Percentiles rank a stretch among this genome's conserved stretches.
Evolutionary conservation across 495 filamentous ascomycete genomes (phyloP).

Genomic region (Monascus purpureus): DNA sequence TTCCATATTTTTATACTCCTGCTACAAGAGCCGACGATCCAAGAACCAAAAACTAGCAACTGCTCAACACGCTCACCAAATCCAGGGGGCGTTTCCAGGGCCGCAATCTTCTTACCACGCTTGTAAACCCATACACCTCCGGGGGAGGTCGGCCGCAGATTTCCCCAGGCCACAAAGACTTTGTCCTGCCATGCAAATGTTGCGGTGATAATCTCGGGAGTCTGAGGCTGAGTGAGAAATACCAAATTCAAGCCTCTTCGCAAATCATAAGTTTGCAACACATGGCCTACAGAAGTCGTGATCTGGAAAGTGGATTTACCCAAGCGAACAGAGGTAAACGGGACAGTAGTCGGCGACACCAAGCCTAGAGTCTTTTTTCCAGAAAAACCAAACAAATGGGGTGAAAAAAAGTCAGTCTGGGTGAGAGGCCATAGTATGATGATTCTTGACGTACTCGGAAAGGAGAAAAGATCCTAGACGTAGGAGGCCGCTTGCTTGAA

Average conservation of each 20-base stretch:
- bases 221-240: constrained; percentile 83
- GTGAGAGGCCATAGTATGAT: no score
- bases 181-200: constrained; percentile 78
- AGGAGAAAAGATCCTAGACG: constrained; percentile 77
- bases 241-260: constrained; percentile 77
- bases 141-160: constrained; percentile 23
- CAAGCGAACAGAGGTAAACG: constrained; percentile 74
- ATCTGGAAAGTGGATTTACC: constrained; percentile 95
- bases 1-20: constrained; percentile 82
- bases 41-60: constrained; percentile 74
- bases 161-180: constrained; percentile 76
- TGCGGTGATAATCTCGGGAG: constrained; percentile 71
- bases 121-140: constrained; percentile 89
- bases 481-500: constrained; percentile 16
- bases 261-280: constrained; percentile 89
- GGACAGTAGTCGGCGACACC: constrained; percentile 77
- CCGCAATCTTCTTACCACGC: constrained; percentile 72
- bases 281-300: constrained; percentile 81
- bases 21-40: constrained; percentile 70
- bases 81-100: constrained; percentile 49
- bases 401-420: no score
- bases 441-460: constrained; percentile 53
- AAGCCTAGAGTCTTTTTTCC: constrained; percentile 68
- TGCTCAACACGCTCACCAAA: constrained; percentile 56
- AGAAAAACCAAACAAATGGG: background rate